These are phyloP conservation scores for Malus orientalis DNA, from an alignment of 306 rosid genomes.

Conservation along the genomic window DNA sequence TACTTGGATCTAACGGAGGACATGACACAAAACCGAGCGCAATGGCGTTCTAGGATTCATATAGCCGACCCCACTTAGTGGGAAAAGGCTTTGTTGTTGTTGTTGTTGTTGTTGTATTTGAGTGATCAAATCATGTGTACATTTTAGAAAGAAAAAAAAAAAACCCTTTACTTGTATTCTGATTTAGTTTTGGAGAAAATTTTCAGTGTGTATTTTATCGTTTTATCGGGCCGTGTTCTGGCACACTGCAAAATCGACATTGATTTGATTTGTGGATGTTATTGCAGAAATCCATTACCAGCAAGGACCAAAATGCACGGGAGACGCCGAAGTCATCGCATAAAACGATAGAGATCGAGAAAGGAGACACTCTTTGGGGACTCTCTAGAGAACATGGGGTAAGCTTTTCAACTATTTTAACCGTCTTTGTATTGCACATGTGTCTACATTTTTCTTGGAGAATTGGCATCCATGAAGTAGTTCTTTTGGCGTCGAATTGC, in stretches of 20 bases:
- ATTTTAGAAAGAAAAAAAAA: neutral
- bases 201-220: neutral
- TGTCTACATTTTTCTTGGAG: neutral
- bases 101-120: too few relatives aligned
- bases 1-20: too few relatives aligned
- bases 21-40: too few relatives aligned
- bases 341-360: slow-evolving; percentile 16
- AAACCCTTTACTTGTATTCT: neutral
- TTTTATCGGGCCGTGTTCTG: too few relatives aligned
- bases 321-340: neutral
- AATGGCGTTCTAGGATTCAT: too few relatives aligned
- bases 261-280: neutral
- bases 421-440: neutral
- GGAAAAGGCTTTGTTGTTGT: too few relatives aligned
- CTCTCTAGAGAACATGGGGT: slow-evolving; percentile 27
- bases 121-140: neutral
- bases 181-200: neutral
- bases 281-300: slow-evolving; percentile 14
- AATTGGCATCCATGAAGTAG: neutral
- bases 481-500: neutral
- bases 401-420: neutral
- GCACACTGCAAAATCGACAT: neutral
- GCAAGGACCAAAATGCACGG: slow-evolving; percentile 4
- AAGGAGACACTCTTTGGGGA: slow-evolving; percentile 35
- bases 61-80: too few relatives aligned